Base-by-base conservation (phyloP, 2,329 filamentous ascomycete genomes). In the Aspergillus sp. region DNA sequence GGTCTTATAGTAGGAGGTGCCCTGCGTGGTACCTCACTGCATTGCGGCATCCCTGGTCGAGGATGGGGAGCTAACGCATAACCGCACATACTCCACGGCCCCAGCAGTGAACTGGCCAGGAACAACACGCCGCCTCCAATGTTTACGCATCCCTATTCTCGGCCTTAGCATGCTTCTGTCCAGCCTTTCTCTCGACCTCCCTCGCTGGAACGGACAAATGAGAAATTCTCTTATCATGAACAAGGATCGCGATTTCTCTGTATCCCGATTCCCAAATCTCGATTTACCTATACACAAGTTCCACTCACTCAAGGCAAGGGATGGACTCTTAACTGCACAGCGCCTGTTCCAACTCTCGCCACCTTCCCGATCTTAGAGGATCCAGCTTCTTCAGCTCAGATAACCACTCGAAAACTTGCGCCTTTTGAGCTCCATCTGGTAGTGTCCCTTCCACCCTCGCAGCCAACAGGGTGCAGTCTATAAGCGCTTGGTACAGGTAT, bases 401-500 rank as follows among this genome's bases (percentile, higher is more conserved):
- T 33, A 96, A 74, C 90, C 87, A 90, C 45, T 63, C 68, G 47
- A 72, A 67, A 43, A 88, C 72, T 50, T 84, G 79, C 8, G 67
- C 67, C 58, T 59, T 52, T 39, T 75, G 74, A 37, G 72, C 71
- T 62, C 84, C 79, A 27, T 50, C 44, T 31, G 69, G 64, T 76
- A 85, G 45, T 40, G 66, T 71, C 72, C 83, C 79, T 57, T 81
- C 76, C 71, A 80, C 57, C 73, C 68, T 74, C 76, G 74, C 65
- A 82, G 81, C 59, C n/a, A 89, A 73, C 33, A 88, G 70, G 1
- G 87, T 87, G 68, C 91, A 92, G 61, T 91, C 86, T 23, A 98
- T 81, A 51, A 98, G 79, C 5, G 89, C 89, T 74, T 96, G 90
- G 70, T 96, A 96, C 45, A 96, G 90, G 85, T 91, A 95, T 75